Evolutionary conservation across 495 filamentous ascomycete genomes (phyloP).

Genomic region (Entonaema liquescens): DNA sequence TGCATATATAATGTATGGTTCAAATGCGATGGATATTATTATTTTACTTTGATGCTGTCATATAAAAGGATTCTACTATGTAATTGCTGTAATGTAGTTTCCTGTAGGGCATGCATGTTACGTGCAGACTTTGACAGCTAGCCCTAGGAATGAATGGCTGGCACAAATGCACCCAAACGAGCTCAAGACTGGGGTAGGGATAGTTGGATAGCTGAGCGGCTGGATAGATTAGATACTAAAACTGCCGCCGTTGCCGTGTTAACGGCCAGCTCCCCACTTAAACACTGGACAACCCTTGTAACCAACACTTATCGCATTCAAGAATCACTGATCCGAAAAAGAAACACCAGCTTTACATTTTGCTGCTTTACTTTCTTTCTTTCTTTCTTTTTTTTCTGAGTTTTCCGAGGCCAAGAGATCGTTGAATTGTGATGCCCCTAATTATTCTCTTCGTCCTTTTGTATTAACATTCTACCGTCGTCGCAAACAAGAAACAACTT

Average conservation of each 20-base stretch:
- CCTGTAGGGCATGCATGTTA: not conserved
- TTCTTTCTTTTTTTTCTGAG: constrained; percentile 12
- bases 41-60: not conserved
- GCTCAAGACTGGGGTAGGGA: not conserved
- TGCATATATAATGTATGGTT: not conserved
- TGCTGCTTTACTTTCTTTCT: not conserved
- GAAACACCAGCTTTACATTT: not conserved
- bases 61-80: not conserved
- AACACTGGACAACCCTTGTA: constrained; percentile 24
- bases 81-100: not conserved
- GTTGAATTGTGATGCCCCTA: constrained; percentile 30
- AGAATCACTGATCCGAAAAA: constrained; percentile 21
- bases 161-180: not conserved
- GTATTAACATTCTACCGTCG: constrained; percentile 46
- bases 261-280: constrained; percentile 35
- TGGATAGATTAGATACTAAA: not conserved
- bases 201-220: not conserved
- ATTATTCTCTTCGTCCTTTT: constrained; percentile 43
- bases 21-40: not conserved
- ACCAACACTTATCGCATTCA: constrained; percentile 24
- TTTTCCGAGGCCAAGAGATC: constrained; percentile 26
- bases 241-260: constrained; percentile 36
- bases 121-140: not conserved
- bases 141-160: too few species aligned
- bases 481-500: constrained; percentile 15